A percentile compares a stretch with the other conserved stretches of the same genome.
Evolutionary conservation across 805 yeast species (phyloP).

Genomic region (Zygosaccharomyces gambellarensis): DNA sequence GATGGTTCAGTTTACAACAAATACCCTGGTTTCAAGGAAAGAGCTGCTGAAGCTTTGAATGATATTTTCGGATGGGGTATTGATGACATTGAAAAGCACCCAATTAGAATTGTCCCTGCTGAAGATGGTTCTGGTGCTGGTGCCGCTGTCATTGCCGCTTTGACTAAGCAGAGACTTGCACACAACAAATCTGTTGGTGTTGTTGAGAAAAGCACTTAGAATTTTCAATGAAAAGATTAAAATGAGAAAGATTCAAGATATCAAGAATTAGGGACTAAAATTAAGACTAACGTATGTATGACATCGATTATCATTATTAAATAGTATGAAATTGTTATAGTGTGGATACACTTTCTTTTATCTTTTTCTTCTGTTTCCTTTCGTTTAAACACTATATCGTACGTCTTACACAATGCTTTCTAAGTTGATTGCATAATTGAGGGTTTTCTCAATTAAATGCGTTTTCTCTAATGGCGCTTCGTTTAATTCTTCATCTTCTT

Average conservation of each 20-base stretch:
- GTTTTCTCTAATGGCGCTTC: constrained; percentile 10
- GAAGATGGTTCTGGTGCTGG: constrained; percentile 99
- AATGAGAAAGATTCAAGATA: background rate
- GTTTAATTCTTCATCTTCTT: constrained; percentile 32
- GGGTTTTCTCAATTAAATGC: constrained; percentile 60
- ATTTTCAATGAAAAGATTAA: background rate
- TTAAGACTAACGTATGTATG: constrained; percentile 4
- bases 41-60: constrained; percentile 82
- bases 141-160: constrained; percentile 96
- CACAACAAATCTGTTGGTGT: constrained; percentile 67
- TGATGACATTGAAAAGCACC: constrained; percentile 49
- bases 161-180: constrained; percentile 73
- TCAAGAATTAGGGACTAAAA: background rate
- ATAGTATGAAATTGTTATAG: background rate
- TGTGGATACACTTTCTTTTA: background rate
- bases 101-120: constrained; percentile 82
- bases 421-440: constrained; percentile 82
- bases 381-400: background rate
- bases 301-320: background rate
- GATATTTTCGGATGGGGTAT: constrained; percentile 81
- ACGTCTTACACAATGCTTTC: constrained; percentile 75
- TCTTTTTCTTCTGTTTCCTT: background rate
- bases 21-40: constrained; percentile 85
- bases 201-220: constrained; percentile 12
- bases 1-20: constrained; percentile 94